Percentiles rank a stretch among this genome's conserved stretches.
These are phyloP conservation scores for Isabelozyma rhagii DNA, from an alignment of 805 yeast genomes.

Conservation along the genomic window DNA sequence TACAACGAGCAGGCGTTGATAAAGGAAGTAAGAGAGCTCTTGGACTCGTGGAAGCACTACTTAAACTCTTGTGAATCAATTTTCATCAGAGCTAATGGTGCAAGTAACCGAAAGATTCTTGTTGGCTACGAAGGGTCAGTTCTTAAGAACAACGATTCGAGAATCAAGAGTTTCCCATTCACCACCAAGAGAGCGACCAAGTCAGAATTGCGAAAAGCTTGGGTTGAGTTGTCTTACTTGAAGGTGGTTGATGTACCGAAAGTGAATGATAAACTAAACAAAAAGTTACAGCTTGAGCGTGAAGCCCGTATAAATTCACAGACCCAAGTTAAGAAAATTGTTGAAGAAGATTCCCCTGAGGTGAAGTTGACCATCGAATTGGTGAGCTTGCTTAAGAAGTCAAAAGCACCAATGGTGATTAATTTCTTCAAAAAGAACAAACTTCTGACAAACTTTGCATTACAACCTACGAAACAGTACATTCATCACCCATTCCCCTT, in stretches of 20 bases:
- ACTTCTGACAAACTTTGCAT: conserved; percentile 47
- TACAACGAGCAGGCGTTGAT: conserved; percentile 83
- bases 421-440: conserved; percentile 58
- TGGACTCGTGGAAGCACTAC: conserved; percentile 61
- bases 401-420: conserved; percentile 72
- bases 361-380: conserved; percentile 60
- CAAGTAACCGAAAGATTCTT: conserved; percentile 59
- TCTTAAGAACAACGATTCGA: conserved; percentile 48
- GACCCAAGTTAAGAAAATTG: conserved; percentile 11
- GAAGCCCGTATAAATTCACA: conserved; percentile 10
- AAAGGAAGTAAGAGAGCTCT: conserved; percentile 69
- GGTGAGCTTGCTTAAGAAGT: conserved; percentile 58
- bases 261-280: conserved; percentile 28
- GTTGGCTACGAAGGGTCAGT: conserved; percentile 65
- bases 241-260: conserved; percentile 54
- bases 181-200: conserved; percentile 86
- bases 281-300: conserved; percentile 9
- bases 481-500: conserved; percentile 65
- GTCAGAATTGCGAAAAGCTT: conserved; percentile 74
- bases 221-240: conserved; percentile 73
- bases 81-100: conserved; percentile 78
- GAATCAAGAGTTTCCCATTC: conserved; percentile 77
- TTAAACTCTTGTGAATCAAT: conserved; percentile 64
- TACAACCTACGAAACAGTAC: conserved; percentile 56
- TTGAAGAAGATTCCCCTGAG: conserved; percentile 6